Base-by-base conservation (phyloP, 139 green algal species). In the Coelastrella sp. region DNA sequence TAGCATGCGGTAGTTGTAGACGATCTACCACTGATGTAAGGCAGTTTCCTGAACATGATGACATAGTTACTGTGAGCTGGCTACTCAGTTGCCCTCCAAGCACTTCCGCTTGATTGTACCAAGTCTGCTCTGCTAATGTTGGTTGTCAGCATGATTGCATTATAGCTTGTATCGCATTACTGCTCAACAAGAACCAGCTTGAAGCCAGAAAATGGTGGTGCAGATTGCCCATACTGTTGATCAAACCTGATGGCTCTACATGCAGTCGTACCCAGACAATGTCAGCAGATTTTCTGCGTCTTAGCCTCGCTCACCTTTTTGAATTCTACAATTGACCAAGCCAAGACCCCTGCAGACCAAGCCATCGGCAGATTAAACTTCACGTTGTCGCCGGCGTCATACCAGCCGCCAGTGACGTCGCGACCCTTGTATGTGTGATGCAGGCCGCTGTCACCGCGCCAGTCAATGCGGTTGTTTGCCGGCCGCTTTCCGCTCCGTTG, bases 311-410 rank as follows among this genome's bases (percentile, higher is more conserved):
- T 50, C 40, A 85, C 79, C 13, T 85, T 37, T 13, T 38, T 38
- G 34, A 85, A 85, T n/a, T 91, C 86, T 5, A 91, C 25, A 0
- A 90, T 35, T 11, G 51, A 74, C 90, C 90, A 93, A 2, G 87
- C 79, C 41, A 93, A 53, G 38, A 92, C 34, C 5, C 76, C 87
- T 19, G 88, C 23, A 15, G 87, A 83, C 71, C 85, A 92, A 35
- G 90, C 90, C 67, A 91, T 88, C 41, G 91, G 88, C 73, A 94
- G 83, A 27, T 85, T 89, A 71, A 92, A 93, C 88, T 94, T 94
- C 21, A 94, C 81, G 59, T 89, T 90, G 84, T 94, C 90, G 2
- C 90, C 91, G 17, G 85, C 86, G 62, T 93, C 90, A 64, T 94
- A 83, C 64, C 66, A 85, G 34, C 79, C 87, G 45, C 89, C 82